phyloP scores from a whole-genome alignment of 768 basidiomycete species.

The Polyporus arcularius region DNA sequence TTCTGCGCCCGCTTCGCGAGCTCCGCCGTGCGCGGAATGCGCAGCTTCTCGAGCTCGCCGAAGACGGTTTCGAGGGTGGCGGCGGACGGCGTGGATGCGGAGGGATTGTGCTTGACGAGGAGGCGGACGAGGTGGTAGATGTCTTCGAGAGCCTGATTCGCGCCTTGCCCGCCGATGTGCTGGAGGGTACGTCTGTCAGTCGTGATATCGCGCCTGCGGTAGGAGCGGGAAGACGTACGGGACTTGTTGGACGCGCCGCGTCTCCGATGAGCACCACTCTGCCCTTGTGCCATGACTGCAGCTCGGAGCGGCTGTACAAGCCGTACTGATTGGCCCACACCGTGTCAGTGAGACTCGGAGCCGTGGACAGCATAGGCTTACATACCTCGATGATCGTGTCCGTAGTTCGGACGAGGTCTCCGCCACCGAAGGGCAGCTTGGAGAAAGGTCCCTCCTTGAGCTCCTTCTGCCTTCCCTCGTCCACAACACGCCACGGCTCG shows the following conservation, averaged over 20 bases:
- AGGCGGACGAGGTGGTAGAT: constrained; percentile 37
- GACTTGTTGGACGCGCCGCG: constrained; percentile 48
- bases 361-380: background rate
- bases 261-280: constrained; percentile 46
- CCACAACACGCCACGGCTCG: constrained; percentile 43
- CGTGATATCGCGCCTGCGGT: background rate
- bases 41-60: constrained; percentile 34
- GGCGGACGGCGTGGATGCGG: constrained; percentile 28
- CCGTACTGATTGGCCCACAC: constrained; percentile 33
- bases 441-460: constrained; percentile 26
- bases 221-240: constrained; percentile 31
- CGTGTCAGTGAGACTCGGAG: too few species aligned
- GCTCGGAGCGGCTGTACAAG: constrained; percentile 44
- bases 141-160: constrained; percentile 49
- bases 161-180: constrained; percentile 48
- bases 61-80: constrained; percentile 34
- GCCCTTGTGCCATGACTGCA: constrained; percentile 42
- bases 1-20: constrained; percentile 38
- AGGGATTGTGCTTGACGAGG: constrained; percentile 35
- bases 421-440: constrained; percentile 29
- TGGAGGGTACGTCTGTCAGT: too few species aligned
- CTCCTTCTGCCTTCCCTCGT: constrained; percentile 26
- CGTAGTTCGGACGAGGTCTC: constrained; percentile 27
- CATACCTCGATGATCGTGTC: constrained; percentile 28
- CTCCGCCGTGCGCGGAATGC: constrained; percentile 38